These are phyloP conservation scores for Hypoxylon sp. DNA, from an alignment of 2,329 filamentous ascomycete species.

Conservation along the genomic window DNA sequence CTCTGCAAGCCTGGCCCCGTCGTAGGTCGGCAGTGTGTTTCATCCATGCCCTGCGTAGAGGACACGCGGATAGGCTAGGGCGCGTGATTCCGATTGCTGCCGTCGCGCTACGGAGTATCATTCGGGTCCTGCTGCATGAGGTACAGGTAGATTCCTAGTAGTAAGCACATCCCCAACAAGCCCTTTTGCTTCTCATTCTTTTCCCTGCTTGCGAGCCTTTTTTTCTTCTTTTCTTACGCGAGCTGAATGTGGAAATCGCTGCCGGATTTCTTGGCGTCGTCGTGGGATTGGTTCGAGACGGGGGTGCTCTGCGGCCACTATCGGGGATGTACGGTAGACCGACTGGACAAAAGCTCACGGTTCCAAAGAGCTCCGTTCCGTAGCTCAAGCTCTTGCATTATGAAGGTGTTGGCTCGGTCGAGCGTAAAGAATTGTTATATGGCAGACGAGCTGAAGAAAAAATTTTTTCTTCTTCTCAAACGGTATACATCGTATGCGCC, in stretches of 20 bases:
- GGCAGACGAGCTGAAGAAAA: background rate
- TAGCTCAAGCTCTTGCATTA: no score
- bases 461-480: no score
- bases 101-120: slow-evolving; percentile 13
- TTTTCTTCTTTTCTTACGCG: no score
- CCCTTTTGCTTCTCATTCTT: slow-evolving; percentile 10
- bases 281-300: slow-evolving; percentile 22
- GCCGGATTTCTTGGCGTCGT: slow-evolving; percentile 31
- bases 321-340: no score
- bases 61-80: slow-evolving; percentile 15
- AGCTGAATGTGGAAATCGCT: slow-evolving; percentile 32
- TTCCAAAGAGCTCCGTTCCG: no score
- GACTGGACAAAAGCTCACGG: no score
- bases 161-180: slow-evolving; percentile 30
- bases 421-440: no score
- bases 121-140: slow-evolving; percentile 22
- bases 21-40: slow-evolving; percentile 31
- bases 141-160: slow-evolving; percentile 13
- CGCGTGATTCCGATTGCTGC: slow-evolving; percentile 30
- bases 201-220: no score
- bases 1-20: slow-evolving; percentile 10
- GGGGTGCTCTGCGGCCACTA: no score
- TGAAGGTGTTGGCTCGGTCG: no score
- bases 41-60: slow-evolving; percentile 11
- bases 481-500: background rate